Percentiles rank a stretch among this genome's conserved stretches.
phyloP scores from a whole-genome alignment of 23 red algal genomes.

The Gracilaria gracilis region DNA sequence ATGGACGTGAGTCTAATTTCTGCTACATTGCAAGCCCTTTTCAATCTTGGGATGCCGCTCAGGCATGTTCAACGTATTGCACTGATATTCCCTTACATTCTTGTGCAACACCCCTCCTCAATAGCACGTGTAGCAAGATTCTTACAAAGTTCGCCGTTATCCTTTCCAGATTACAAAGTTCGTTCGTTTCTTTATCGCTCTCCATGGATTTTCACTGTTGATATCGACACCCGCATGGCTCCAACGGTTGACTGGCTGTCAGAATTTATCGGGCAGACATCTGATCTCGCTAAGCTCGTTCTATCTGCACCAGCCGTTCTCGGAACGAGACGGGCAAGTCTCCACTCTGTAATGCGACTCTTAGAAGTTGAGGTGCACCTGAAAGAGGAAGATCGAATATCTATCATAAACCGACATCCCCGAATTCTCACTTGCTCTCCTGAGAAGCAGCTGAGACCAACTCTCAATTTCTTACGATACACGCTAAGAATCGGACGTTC shows the following conservation, averaged over 20 bases:
- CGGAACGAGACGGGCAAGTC: constrained; percentile 1
- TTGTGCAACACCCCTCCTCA: constrained; percentile 10
- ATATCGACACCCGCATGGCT: constrained; percentile 56
- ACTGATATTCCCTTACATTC: constrained; percentile 31
- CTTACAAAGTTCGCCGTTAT: constrained; percentile 8
- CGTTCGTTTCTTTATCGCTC: constrained; percentile 51
- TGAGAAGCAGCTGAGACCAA: constrained; percentile 23
- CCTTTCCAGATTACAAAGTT: constrained; percentile 38
- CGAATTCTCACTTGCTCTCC: constrained; percentile 53
- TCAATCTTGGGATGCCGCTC: constrained; percentile 1
- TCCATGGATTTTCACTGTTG: constrained; percentile 73
- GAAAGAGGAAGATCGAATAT: not conserved
- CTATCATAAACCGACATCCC: constrained; percentile 6
- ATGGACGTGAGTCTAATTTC: constrained; percentile 1
- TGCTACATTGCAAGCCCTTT: constrained; percentile 3
- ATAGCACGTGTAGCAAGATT: constrained; percentile 20
- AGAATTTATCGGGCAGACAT: not conserved
- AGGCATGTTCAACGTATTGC: constrained; percentile 32
- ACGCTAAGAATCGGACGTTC: constrained; percentile 24
- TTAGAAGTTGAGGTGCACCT: constrained; percentile 4
- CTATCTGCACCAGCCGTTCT: constrained; percentile 20
- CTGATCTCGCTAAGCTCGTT: constrained; percentile 3
- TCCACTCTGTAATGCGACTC: constrained; percentile 36
- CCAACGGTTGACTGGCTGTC: constrained; percentile 39
- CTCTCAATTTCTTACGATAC: constrained; percentile 14